Evolutionary conservation across 352 stramenopile genomes (phyloP), one percentile per base, ranked within the genome.

Genomic region (Phytopythium oedochilum): DNA sequence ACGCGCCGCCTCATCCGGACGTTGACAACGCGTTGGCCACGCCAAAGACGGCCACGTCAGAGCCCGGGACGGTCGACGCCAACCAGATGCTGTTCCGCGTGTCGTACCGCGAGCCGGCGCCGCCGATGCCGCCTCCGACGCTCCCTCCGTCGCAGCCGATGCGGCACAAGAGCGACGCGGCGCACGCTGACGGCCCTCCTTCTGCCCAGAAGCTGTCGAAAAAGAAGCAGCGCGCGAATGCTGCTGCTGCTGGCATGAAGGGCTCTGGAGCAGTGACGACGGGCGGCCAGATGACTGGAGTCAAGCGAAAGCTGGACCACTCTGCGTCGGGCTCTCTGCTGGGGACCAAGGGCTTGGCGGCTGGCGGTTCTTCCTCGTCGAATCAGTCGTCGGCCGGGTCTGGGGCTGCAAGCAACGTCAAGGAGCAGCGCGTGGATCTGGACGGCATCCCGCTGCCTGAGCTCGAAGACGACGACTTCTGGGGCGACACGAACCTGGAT

Each of bases 401-500:
- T 8, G 40, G 40, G 0, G 18, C 17, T 10, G 10, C 46, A 12
- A 29, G 26, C 22, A 38, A 15, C 0, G 23, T 43, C 11, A 89
- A 94, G 50, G 78, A 90, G 47, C 79, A 88, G 39, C 77, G 81
- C 23, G 68, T 91, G 9, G 81, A 94, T 60, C 69, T 91, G 15
- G 82, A 91, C 47, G 83, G 81, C 2, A 89, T 92, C 40, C 83
- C 83, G 8, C 57, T 94, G 1, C 73, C 78, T 0, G 81, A 92
- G 26, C 81, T 81, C 40, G 83, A 95, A 48, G 85, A 95, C 48
- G 83, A 93, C 53, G 75, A 77, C 26, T 95, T 95, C 45, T 95
- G 85, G 85, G 85, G 85, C 14, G 81, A 93, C 43, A 93, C 85
- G 10, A 93, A 95, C 59, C 61, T 95, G 46, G 85, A 93, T 59